Percentiles rank a stretch among this genome's conserved stretches.
These are phyloP conservation scores for Suillus hirtellus DNA, from an alignment of 768 basidiomycete genomes.

Conservation along the genomic window DNA sequence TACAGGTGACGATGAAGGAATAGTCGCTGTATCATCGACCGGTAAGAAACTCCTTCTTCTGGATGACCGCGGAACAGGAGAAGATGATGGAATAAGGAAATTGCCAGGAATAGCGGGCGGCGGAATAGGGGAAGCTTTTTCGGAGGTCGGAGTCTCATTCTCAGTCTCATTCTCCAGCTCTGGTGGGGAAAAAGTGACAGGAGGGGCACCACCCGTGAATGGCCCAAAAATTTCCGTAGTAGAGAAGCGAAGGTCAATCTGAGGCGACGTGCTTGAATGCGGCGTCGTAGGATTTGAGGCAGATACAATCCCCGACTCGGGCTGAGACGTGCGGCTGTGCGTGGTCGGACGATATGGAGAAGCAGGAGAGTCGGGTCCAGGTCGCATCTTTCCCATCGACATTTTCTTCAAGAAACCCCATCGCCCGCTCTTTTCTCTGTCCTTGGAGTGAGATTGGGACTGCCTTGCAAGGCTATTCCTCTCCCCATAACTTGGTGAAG, in stretches of 20 bases:
- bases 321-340: slow-evolving; percentile 21
- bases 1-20: slow-evolving; percentile 64
- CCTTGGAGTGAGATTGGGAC: slow-evolving; percentile 23
- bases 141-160: slow-evolving; percentile 21
- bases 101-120: slow-evolving; percentile 17
- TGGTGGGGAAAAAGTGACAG: slow-evolving; percentile 27
- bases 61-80: slow-evolving; percentile 48
- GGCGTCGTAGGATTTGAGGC: slow-evolving; percentile 30
- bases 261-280: slow-evolving; percentile 48
- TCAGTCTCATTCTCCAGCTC: slow-evolving; percentile 11
- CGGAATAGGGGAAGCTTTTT: slow-evolving; percentile 7
- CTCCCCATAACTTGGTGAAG: slow-evolving; percentile 25
- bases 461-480: slow-evolving; percentile 24
- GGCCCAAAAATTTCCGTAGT: slow-evolving; percentile 64
- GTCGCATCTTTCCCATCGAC: slow-evolving; percentile 92
- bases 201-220: slow-evolving; percentile 38
- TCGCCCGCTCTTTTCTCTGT: slow-evolving; percentile 67
- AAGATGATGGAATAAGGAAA: slow-evolving; percentile 41
- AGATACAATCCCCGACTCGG: slow-evolving; percentile 20
- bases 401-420: slow-evolving; percentile 99
- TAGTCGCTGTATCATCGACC: slow-evolving; percentile 65
- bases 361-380: slow-evolving; percentile 47
- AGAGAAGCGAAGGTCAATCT: slow-evolving; percentile 72
- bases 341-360: slow-evolving; percentile 37
- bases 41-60: slow-evolving; percentile 91